Percentiles rank a stretch among this genome's conserved stretches.
These are phyloP conservation scores for Sugiyamaella xylanicola DNA, from an alignment of 1,139 yeast genomes.

Conservation along the genomic window DNA sequence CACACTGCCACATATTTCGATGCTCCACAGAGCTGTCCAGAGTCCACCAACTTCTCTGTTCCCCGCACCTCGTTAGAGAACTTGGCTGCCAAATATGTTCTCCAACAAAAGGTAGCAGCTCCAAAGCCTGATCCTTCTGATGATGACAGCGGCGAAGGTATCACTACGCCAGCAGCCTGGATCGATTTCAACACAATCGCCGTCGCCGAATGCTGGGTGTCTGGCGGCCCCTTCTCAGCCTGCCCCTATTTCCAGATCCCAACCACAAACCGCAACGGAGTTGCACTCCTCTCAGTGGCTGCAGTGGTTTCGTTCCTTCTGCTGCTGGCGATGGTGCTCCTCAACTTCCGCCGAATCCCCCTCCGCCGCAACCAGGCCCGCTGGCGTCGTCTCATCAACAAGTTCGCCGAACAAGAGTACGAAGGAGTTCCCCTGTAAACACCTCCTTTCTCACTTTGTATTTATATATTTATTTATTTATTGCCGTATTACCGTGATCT, in stretches of 20 bases:
- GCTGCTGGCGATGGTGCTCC: constrained; percentile 44
- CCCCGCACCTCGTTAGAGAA: constrained; percentile 61
- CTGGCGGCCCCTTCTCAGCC: constrained; percentile 74
- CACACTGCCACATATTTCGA: constrained; percentile 54
- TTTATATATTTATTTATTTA: neutral
- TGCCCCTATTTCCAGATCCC: constrained; percentile 72
- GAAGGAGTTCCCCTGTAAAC: constrained; percentile 65
- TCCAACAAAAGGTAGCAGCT: constrained; percentile 31
- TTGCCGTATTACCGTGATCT: neutral
- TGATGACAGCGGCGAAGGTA: constrained; percentile 2
- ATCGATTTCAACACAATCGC: constrained; percentile 80
- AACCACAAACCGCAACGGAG: constrained; percentile 58
- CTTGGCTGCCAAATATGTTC: constrained; percentile 34
- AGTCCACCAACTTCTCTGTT: constrained; percentile 52
- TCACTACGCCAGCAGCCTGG: constrained; percentile 54
- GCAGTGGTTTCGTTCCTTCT: constrained; percentile 59
- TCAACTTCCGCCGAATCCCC: constrained; percentile 45
- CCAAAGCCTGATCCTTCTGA: constrained; percentile 34
- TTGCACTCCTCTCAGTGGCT: constrained; percentile 67
- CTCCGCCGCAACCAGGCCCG: constrained; percentile 57
- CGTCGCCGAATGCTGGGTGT: constrained; percentile 76
- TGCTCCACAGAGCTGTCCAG: constrained; percentile 54
- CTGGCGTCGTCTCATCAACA: constrained; percentile 55
- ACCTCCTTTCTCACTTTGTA: neutral
- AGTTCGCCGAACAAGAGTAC: constrained; percentile 52